A percentile compares a stretch with the other conserved stretches of the same genome.
These are phyloP conservation scores for Lentinula edodes DNA, from an alignment of 768 basidiomycete species.

Conservation along the genomic window DNA sequence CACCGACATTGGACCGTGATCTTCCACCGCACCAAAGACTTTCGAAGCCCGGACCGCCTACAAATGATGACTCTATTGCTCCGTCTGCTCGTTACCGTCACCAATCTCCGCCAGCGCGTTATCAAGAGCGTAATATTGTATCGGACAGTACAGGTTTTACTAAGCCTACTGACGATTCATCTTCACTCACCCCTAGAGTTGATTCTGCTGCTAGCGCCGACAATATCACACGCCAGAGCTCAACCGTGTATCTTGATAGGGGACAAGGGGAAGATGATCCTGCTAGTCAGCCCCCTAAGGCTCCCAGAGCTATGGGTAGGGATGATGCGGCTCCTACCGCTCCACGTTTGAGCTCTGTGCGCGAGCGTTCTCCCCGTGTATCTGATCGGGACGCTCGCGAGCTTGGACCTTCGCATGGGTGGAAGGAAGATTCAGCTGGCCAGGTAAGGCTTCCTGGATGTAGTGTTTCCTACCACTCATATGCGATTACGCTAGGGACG, in stretches of 20 bases:
- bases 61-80: conserved; percentile 8
- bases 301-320: conserved; percentile 4
- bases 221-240: conserved; percentile 8
- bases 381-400: neutral
- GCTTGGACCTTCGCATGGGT: neutral
- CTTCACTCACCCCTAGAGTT: neutral
- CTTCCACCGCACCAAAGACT: neutral
- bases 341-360: neutral
- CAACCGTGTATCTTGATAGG: conserved; percentile 27
- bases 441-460: neutral
- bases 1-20: neutral
- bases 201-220: neutral
- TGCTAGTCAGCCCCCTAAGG: neutral
- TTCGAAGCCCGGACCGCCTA: neutral
- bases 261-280: neutral
- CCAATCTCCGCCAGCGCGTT: conserved; percentile 7
- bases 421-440: neutral
- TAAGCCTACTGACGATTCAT: conserved; percentile 7
- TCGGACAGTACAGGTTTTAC: neutral
- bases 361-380: neutral
- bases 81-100: conserved; percentile 12
- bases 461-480: neutral
- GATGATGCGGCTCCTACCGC: neutral
- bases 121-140: neutral
- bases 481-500: conserved; percentile 10